These are phyloP conservation scores for Crithidia expoeki DNA, from an alignment of 208 protist species.

Conservation along the genomic window DNA sequence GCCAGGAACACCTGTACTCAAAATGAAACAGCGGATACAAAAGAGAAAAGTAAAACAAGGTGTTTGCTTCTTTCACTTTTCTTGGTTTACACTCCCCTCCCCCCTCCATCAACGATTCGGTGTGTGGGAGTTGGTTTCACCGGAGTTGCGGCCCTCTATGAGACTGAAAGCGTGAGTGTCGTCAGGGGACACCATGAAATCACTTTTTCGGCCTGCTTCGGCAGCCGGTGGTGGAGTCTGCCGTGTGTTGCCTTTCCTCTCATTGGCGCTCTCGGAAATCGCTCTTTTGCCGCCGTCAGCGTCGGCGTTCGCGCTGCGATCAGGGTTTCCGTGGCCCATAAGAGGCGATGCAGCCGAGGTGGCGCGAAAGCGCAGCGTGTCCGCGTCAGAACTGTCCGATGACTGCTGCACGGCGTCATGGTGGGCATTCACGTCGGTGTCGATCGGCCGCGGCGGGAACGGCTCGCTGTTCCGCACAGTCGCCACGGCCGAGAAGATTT, in stretches of 20 bases:
- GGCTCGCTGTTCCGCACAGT: conserved; percentile 14
- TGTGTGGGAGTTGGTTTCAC: not conserved
- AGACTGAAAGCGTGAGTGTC: conserved; percentile 13
- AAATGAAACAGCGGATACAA: not conserved
- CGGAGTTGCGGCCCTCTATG: not conserved
- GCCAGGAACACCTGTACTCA: not conserved
- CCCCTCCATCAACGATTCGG: not conserved
- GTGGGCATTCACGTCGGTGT: not conserved
- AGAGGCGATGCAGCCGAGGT: conserved; percentile 2
- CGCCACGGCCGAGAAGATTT: conserved; percentile 3
- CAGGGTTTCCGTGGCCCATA: not conserved
- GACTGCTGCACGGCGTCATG: not conserved
- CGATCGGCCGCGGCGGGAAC: conserved; percentile 4
- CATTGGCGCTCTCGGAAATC: conserved; percentile 4
- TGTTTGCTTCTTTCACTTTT: not conserved
- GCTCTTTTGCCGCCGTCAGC: not conserved
- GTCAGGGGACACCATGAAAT: not conserved
- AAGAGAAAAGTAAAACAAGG: too few relatives aligned
- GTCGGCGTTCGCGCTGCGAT: not conserved
- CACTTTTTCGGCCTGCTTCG: not conserved
- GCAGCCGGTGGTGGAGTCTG: not conserved
- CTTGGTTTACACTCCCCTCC: not conserved
- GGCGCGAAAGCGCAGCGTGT: conserved; percentile 13
- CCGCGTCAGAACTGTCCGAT: conserved; percentile 4
- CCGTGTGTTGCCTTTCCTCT: not conserved